Base-by-base conservation (phyloP, 768 basidiomycete species). In the Lactarius tabidus region DNA sequence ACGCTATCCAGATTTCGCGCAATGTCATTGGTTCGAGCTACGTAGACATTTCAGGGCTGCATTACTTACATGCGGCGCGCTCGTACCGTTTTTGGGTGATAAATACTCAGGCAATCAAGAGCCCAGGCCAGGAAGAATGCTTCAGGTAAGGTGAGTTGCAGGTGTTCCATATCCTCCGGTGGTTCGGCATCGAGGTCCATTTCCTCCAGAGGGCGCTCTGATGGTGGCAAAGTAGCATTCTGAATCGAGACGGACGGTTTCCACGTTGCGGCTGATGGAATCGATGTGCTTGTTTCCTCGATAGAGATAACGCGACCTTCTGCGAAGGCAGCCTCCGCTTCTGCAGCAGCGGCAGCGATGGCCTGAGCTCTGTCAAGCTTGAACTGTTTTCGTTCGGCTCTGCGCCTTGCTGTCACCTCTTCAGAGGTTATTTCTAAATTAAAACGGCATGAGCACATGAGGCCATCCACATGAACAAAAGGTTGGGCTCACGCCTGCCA, bases 321-420 rank as follows among this genome's bases (percentile, higher is more conserved):
- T 71, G 89, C 86, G 70, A 93, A 95, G 0, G 88, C 83, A 1
- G 78, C 80, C 72, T 94, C 92, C 7, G 91, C 92, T 71, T 91
- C 88, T 43, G 87, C 87, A 0, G 86, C 88, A 0, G 90, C 90
- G 0, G 84, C 84, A 1, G 92, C 92, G 69, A 97, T 90, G 2
- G 95, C 96, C 63, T 81, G 79, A 31, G 95, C 95, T 71, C 97
- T 87, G 72, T 96, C 93, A 43, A 88, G 80, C 76, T 99, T 99
- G 81, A 96, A 95, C 70, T 94, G 90, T 70, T 88, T 88, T 41
- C 97, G 87, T 70, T 95, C 93, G 35, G 86, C 85, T 55, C 97
- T 82, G 43, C 97, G 88, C 72, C 86, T 86, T 43, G 90, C 93
- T 10, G 94, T 93, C 60, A 97, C 78, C 75, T 98, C 93, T 73